Evolutionary conservation across 1,139 yeast species (phyloP), one percentile per base, ranked within the genome.

Genomic region (Petasospora fabianii): DNA sequence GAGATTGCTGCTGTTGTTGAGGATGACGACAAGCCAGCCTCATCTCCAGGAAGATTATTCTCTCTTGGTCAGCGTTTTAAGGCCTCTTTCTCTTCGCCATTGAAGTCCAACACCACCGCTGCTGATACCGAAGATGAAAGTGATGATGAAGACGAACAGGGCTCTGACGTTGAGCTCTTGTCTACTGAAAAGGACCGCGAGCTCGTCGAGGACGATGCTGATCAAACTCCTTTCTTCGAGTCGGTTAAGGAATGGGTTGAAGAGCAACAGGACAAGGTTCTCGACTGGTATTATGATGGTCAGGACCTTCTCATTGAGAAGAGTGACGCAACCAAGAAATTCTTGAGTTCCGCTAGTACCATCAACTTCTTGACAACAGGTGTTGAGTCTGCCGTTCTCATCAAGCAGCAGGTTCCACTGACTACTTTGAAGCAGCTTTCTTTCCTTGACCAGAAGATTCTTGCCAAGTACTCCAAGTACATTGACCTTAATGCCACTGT

Each of bases 231-330:
- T 26, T 40, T 43, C 16, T 10, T 51, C 7, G 44, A 44, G 8
- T 38, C 36, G 12, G 35, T 41, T 21, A 49, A 51, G 42, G 56
- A 51, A 30, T 51, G 48, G 47, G 17, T 41, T 22, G 35, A 39
- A 27, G 44, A 38, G 6, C 47, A 49, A 30, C 45, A 45, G 16
- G 56, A 55, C 35, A 36, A 42, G 26, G 35, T 47, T 11, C 13
- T 38, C 20, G 53, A 46, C 14, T 51, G 36, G 36, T 56, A 49
- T 35, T 53, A 48, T 15, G 63, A 53, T 14, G 59, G 51, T 13
- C 51, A 50, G 15, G 55, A 49, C 17, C 44, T 41, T 16, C n/a
- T 44, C 7, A 30, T 34, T 21, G 20, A 27, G 20, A 11, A 24
- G 26, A 33, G 43, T 27, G 30, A 32, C 15, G 41, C 50, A 10